Evolutionary conservation across 768 basidiomycete genomes (phyloP).

Genomic region (Termitomyces sp.): DNA sequence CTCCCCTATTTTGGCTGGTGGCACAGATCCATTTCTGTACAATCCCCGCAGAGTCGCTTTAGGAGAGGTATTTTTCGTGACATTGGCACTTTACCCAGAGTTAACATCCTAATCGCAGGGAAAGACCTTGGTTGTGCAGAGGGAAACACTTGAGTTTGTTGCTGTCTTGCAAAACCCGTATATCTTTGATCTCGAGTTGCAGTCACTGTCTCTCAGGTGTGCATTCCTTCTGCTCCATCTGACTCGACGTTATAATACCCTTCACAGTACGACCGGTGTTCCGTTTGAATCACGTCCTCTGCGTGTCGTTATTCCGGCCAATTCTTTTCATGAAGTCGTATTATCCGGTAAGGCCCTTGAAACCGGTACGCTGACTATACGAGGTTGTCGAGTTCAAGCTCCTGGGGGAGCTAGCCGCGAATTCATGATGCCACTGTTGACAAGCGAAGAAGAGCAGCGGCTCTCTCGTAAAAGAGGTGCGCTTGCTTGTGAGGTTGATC

Average conservation of each 20-base stretch:
- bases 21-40: constrained; percentile 83
- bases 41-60: constrained; percentile 70
- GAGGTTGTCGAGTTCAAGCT: constrained; percentile 77
- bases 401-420: constrained; percentile 66
- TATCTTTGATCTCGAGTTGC: constrained; percentile 86
- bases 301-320: constrained; percentile 65
- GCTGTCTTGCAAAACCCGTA: constrained; percentile 89
- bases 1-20: constrained; percentile 48
- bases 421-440: constrained; percentile 71
- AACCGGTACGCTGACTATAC: constrained; percentile 63
- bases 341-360: constrained; percentile 61
- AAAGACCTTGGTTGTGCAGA: constrained; percentile 69
- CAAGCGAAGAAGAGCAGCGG: constrained; percentile 64
- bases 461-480: constrained; percentile 52
- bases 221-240: background rate
- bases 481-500: constrained; percentile 58
- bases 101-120: constrained; percentile 28
- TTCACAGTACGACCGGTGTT: constrained; percentile 73
- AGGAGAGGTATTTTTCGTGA: constrained; percentile 43
- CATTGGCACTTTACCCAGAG: background rate
- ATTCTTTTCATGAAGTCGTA: constrained; percentile 66
- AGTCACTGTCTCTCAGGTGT: constrained; percentile 77
- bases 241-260: background rate
- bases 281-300: constrained; percentile 62
- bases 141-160: constrained; percentile 77